Base-by-base conservation (phyloP, 2,329 filamentous ascomycete species). In the Curvularia lunata region DNA sequence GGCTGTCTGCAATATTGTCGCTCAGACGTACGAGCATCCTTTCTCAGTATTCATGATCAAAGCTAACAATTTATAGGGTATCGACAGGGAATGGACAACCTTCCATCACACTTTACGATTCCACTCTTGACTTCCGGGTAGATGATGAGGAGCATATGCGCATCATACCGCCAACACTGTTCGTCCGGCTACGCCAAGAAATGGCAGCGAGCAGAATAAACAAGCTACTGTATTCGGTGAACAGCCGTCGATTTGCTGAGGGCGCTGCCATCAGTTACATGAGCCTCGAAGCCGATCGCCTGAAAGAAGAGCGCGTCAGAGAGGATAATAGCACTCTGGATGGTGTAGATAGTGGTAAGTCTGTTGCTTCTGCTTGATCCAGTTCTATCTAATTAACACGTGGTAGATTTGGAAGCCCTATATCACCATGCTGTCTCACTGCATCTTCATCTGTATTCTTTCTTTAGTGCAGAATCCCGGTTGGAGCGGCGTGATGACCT, bases 81-180 rank as follows among this genome's bases (percentile, higher is more conserved):
- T 90, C 90, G n/a, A 94, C 91, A 4, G 91, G 91, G 19, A 91
- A 92, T 68, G 91, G 91, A 5, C 91, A 93, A 72, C 91, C 91
- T 7, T 90, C 91, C 5, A 91, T 90, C 45, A 91, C 87, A 50
- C 82, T 89, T 47, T 93, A 90, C 76, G 91, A 90, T 76, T 92
- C 86, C 85, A 93, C 87, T 2, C 80, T 90, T 59, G 74, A 77
- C 9, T 78, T 78, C 60, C 72, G 70, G 25, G 63, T 67, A 18
- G 75, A 78, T 38, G 70, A 76, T 54, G 73, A 75, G 50, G 70
- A 74, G 32, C 71, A 77, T 52, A 75, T 77, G 72, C 69, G 68
- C 41, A 74, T 73, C 13, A 68, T 77, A 32, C 68, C 73, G 9
- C 72, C 75, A 2, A 70, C 68, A 16, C 54, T 77, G n/a, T 76